These are phyloP conservation scores for Amanita polypyramis DNA, from an alignment of 768 basidiomycete species.

Conservation along the genomic window DNA sequence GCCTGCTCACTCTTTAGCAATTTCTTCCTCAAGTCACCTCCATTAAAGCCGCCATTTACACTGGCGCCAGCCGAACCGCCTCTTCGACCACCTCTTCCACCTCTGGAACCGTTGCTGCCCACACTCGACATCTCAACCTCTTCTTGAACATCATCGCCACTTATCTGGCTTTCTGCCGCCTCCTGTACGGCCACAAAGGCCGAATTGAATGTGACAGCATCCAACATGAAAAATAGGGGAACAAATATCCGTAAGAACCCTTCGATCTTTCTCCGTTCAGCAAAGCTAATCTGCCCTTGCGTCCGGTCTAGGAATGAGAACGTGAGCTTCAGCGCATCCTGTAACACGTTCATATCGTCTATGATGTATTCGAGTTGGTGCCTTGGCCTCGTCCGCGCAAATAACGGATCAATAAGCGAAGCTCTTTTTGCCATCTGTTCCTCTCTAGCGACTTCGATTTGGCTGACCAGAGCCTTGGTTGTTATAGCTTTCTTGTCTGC, in stretches of 20 bases:
- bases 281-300: constrained; percentile 56
- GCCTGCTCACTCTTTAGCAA: constrained; percentile 76
- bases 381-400: constrained; percentile 51
- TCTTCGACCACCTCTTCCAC: constrained; percentile 25
- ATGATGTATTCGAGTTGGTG: constrained; percentile 78
- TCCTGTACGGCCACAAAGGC: constrained; percentile 55
- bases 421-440: constrained; percentile 74
- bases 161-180: constrained; percentile 42
- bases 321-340: constrained; percentile 81
- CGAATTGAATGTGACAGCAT: constrained; percentile 58
- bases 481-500: constrained; percentile 81
- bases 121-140: constrained; percentile 29
- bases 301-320: constrained; percentile 89
- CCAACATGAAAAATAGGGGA: constrained; percentile 69
- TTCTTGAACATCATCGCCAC: constrained; percentile 37
- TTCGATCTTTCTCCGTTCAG: constrained; percentile 78
- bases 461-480: constrained; percentile 65
- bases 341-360: constrained; percentile 66
- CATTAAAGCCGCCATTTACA: constrained; percentile 16
- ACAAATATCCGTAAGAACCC: constrained; percentile 68
- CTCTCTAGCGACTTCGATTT: constrained; percentile 78
- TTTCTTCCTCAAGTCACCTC: constrained; percentile 70
- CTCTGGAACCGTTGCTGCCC: constrained; percentile 19
- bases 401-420: constrained; percentile 42
- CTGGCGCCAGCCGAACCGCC: constrained; percentile 16